Percentiles rank a stretch among this genome's conserved stretches.
Evolutionary conservation across 1,284 basidiomycete genomes (phyloP).

Genomic region (Malassezia restricta): DNA sequence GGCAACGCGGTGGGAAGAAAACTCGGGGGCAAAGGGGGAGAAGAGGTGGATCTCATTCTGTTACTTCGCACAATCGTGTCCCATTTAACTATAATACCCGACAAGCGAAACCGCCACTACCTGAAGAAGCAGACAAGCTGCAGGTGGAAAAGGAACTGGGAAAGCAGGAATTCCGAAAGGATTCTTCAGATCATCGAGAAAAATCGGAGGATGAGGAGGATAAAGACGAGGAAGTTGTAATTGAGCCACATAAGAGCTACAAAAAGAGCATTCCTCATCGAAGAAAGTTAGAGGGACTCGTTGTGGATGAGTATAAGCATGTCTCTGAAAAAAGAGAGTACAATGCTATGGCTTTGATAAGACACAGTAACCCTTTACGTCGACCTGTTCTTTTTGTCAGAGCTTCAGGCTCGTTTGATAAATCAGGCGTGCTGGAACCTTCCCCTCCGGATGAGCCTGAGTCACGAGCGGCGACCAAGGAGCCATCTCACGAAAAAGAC

Average conservation of each 20-base stretch:
- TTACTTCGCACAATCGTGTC: constrained; percentile 9
- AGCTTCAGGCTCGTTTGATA: neutral
- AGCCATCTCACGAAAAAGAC: neutral
- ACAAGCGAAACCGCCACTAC: neutral
- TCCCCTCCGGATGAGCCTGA: neutral
- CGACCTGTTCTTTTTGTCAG: constrained; percentile 13
- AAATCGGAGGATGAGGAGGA: constrained; percentile 14
- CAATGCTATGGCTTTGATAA: constrained; percentile 1
- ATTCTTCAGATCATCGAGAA: constrained; percentile 4
- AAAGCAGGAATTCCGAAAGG: constrained; percentile 1
- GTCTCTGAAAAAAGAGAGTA: constrained; percentile 3
- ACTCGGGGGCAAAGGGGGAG: no score
- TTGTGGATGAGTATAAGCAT: constrained; percentile 4
- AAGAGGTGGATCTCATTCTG: neutral
- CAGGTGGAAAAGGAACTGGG: neutral
- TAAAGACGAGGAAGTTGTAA: constrained; percentile 8
- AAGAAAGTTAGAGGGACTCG: constrained; percentile 6
- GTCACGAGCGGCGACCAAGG: neutral
- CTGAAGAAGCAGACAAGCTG: neutral
- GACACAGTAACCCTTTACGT: constrained; percentile 8
- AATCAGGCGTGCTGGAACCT: neutral
- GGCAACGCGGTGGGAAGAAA: no score
- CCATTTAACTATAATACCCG: constrained; percentile 8
- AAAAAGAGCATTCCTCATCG: constrained; percentile 14
- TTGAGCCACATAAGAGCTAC: constrained; percentile 12